Base-by-base conservation (phyloP, 805 yeast species). In the Suhomyces sp. region DNA sequence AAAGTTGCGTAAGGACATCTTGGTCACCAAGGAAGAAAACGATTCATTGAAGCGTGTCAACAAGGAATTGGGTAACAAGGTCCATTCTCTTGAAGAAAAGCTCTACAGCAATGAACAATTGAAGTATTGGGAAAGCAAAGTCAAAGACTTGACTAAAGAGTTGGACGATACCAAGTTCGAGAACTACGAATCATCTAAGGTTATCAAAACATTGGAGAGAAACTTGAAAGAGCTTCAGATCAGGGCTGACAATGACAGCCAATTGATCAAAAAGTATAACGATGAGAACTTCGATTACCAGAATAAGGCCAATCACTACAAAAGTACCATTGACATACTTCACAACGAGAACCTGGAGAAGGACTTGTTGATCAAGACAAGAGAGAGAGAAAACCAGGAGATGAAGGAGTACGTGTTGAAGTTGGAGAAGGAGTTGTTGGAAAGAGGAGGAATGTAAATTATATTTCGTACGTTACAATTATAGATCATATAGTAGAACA, bases 1-100 rank as follows among this genome's bases (percentile, higher is more conserved):
- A 49, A 67, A 62, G 15, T 59, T 74, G 33, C 64, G 84, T 54
- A 79, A 80, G 45, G 83, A 83, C 46, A 77, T 80, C 40, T 71
- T 85, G 52, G 82, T 84, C 48, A 67, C 84, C 4, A 69, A 74
- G 23, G 90, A 88, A 65, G 94, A 88, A 62, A 87, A 85, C 60
- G 84, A 83, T 60, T 79, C 87, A 1, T 63, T 87, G 44, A 81
- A 79, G 26, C 84, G 77, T 55, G 78, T 76, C 54, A 83, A 86
- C 59, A 68, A 69, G 35, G 82, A 83, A 47, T 67, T 87, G 56
- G 76, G 71, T 49, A 52, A 54, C 13, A 80, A 81, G 57, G 70
- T 82, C 9, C 65, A 72, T 27, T 73, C 70, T 5, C 61, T 81
- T 26, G 85, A 85, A 57, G 71, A 69, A 1, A 79, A 81, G 54